Evolutionary conservation across 1,284 basidiomycete species (phyloP).

Genomic region (Irpex sp.): DNA sequence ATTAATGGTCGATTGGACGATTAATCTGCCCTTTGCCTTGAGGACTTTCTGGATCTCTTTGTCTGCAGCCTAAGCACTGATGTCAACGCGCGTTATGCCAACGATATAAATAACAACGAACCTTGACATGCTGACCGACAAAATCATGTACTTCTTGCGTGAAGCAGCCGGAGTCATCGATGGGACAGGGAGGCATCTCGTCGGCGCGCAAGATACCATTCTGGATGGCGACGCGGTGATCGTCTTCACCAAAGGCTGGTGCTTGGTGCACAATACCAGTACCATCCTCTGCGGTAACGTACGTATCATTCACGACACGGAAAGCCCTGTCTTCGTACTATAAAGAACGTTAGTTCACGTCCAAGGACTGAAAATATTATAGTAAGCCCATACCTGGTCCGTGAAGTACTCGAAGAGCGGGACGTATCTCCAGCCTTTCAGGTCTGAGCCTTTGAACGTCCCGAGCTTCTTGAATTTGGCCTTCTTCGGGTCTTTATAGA

Average conservation of each 20-base stretch:
- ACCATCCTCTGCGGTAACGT: constrained; percentile 92
- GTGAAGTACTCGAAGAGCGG: constrained; percentile 97
- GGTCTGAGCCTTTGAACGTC: constrained; percentile 84
- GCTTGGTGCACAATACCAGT: constrained; percentile 99
- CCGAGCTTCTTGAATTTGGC: constrained; percentile 94
- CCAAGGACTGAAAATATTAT: too few relatives aligned
- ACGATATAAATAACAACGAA: constrained; percentile 23
- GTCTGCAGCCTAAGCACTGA: constrained; percentile 72
- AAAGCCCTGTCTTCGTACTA: constrained; percentile 93
- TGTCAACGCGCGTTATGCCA: not conserved
- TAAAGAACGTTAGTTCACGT: too few relatives aligned
- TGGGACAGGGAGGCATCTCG: constrained; percentile 94
- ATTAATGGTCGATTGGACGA: constrained; percentile 83
- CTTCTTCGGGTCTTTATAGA: constrained; percentile 98
- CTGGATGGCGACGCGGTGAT: constrained; percentile 90
- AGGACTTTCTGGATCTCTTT: constrained; percentile 91
- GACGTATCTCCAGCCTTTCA: constrained; percentile 96
- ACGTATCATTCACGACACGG: constrained; percentile 86
- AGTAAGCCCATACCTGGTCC: constrained; percentile 61
- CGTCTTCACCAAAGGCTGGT: constrained; percentile 98
- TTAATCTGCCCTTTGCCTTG: constrained; percentile 84
- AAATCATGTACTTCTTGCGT: constrained; percentile 91
- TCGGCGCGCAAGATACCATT: constrained; percentile 82
- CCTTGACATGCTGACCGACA: constrained; percentile 90
- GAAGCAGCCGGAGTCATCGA: constrained; percentile 89